Evolutionary conservation across 176 grass and related monocot genomes (phyloP).

Genomic region (Oropetium thomaeum): DNA sequence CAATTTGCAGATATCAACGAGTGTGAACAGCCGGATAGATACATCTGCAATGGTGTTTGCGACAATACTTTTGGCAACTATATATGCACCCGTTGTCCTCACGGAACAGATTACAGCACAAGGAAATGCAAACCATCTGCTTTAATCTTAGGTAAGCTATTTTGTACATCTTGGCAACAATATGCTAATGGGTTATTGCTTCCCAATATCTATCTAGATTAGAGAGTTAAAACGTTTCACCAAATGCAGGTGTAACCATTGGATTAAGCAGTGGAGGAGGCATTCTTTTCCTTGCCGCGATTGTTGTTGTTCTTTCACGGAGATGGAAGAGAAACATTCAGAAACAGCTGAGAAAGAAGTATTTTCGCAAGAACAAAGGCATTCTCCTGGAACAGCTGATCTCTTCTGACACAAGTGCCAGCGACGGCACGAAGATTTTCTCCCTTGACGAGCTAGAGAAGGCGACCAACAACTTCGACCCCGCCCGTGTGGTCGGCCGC

Average conservation of each 20-base stretch:
- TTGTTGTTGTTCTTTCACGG: background rate
- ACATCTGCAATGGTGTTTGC: constrained; percentile 18
- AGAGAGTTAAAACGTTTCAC: background rate
- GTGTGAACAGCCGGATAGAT: constrained; percentile 20
- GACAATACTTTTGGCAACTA: constrained; percentile 12
- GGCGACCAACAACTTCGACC: constrained; percentile 30
- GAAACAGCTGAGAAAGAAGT: background rate
- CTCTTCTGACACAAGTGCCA: background rate
- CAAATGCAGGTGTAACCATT: constrained; percentile 15
- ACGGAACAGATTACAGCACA: background rate
- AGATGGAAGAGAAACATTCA: constrained; percentile 17
- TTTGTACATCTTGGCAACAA: background rate
- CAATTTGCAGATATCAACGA: constrained; percentile 35
- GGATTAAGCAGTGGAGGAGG: constrained; percentile 12
- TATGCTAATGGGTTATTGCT: background rate
- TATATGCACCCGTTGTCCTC: constrained; percentile 18
- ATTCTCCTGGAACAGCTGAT: constrained; percentile 25
- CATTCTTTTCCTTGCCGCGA: background rate
- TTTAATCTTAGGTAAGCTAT: constrained; percentile 5
- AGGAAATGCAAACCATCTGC: background rate
- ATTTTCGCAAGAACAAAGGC: constrained; percentile 28
- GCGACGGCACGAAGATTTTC: constrained; percentile 30
- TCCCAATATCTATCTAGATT: no score
- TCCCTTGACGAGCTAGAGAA: constrained; percentile 29
- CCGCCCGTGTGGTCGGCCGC: background rate